Conservation (phyloP, 1,284 basidiomycete species). For the Irpex sp. region DNA sequence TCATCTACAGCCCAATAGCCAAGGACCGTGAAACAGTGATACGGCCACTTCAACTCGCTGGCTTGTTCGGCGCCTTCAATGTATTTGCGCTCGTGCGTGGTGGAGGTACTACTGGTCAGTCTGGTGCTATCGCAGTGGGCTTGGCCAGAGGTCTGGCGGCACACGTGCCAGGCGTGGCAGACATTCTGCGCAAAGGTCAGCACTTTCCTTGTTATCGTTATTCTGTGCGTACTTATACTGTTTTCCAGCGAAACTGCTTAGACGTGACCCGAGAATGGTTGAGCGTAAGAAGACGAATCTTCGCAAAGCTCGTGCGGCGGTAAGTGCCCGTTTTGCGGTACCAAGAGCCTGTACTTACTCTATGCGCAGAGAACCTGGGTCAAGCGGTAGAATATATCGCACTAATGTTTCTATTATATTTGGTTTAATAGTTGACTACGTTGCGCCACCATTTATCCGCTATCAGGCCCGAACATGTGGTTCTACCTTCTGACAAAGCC, state of each 20-base stretch:
- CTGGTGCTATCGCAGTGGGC: constrained; percentile 84
- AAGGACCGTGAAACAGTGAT: constrained; percentile 80
- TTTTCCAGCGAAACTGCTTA: constrained; percentile 74
- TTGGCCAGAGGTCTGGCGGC: constrained; percentile 80
- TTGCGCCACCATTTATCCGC: no score
- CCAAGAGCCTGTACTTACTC: not conserved
- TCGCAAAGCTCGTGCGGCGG: constrained; percentile 89
- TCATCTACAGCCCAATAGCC: constrained; percentile 40
- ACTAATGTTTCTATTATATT: not conserved
- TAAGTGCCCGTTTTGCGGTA: constrained; percentile 38
- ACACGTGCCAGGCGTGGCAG: constrained; percentile 63
- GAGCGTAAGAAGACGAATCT: constrained; percentile 96
- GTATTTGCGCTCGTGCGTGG: constrained; percentile 87
- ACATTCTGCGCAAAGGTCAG: constrained; percentile 73
- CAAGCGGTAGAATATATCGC: constrained; percentile 67
- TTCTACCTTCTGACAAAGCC: no score
- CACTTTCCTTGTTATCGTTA: not conserved
- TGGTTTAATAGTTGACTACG: no score
- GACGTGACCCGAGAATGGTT: constrained; percentile 94
- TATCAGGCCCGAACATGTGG: no score
- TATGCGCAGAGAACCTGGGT: constrained; percentile 79
- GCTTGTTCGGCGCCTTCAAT: constrained; percentile 90
- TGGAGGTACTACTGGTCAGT: constrained; percentile 88
- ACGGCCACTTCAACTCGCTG: constrained; percentile 82
- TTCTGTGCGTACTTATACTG: not conserved